These are phyloP conservation scores for Didymella exigua DNA, from an alignment of 2,329 filamentous ascomycete genomes.

Conservation along the genomic window DNA sequence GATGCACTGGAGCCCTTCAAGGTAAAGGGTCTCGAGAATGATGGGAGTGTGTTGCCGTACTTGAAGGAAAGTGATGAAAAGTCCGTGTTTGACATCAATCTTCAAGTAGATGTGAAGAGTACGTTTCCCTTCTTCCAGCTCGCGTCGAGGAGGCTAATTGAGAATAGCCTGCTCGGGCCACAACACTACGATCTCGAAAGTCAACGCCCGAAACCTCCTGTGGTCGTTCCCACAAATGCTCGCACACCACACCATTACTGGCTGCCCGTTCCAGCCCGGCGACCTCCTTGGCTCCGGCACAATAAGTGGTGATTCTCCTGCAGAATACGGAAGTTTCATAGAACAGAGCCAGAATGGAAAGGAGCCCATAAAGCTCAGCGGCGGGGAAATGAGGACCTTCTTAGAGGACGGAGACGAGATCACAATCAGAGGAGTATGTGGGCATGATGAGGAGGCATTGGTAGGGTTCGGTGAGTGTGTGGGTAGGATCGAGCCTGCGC, in stretches of 20 bases:
- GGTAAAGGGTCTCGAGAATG: constrained; percentile 60
- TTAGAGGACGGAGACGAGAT: constrained; percentile 76
- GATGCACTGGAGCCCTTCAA: constrained; percentile 76
- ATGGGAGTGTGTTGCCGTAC: constrained; percentile 64
- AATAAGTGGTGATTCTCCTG: constrained; percentile 67
- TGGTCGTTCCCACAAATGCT: constrained; percentile 86
- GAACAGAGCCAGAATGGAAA: constrained; percentile 76
- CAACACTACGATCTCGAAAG: constrained; percentile 62
- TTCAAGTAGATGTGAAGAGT: constrained; percentile 68
- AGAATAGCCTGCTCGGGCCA: constrained; percentile 52
- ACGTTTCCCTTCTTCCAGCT: constrained; percentile 16
- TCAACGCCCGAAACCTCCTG: constrained; percentile 72
- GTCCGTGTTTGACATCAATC: constrained; percentile 70
- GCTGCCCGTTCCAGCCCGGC: constrained; percentile 74
- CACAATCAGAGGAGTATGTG: constrained; percentile 68
- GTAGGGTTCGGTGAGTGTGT: constrained; percentile 79
- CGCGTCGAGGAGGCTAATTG: neutral
- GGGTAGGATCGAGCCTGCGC: constrained; percentile 62
- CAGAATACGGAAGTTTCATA: constrained; percentile 70
- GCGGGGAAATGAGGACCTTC: constrained; percentile 72
- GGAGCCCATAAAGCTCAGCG: constrained; percentile 63
- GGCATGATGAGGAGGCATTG: constrained; percentile 64
- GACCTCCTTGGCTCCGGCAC: constrained; percentile 81
- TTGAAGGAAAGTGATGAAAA: constrained; percentile 65
- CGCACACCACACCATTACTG: constrained; percentile 76